These are phyloP conservation scores for Gynochthodes officinalis DNA, from an alignment of 257 asterid species.

Conservation along the genomic window DNA sequence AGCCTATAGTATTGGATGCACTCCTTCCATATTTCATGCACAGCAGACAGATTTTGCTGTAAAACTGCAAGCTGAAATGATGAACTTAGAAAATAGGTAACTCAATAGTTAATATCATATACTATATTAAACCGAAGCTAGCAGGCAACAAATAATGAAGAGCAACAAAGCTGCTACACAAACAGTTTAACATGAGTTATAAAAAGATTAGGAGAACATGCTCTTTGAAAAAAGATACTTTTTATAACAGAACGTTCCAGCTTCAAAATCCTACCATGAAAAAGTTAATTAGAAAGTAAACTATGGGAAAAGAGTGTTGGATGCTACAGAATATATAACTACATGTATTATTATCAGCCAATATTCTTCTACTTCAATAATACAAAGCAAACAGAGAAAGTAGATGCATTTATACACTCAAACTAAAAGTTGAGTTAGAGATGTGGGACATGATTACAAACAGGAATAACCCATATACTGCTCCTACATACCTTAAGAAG, in stretches of 20 bases:
- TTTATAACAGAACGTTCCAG: neutral
- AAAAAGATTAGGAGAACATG: neutral
- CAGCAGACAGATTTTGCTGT: constrained; percentile 61
- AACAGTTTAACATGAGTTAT: neutral
- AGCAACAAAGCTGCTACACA: neutral
- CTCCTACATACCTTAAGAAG: constrained; percentile 68
- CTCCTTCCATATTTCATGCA: constrained; percentile 75
- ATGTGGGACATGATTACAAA: neutral
- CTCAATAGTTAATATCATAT: neutral
- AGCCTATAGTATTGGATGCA: constrained; percentile 44
- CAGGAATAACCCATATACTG: neutral
- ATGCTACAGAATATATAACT: neutral
- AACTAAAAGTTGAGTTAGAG: neutral
- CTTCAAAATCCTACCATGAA: neutral
- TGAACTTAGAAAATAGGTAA: constrained; percentile 24
- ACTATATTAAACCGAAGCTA: neutral
- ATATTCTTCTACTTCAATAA: neutral
- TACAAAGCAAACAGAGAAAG: neutral
- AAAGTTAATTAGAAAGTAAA: neutral
- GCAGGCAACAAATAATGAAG: neutral
- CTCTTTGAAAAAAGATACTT: neutral
- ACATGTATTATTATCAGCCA: neutral
- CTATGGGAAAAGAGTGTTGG: neutral
- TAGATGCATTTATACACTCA: neutral
- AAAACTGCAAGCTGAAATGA: constrained; percentile 87